Percentiles rank a stretch among this genome's conserved stretches.
phyloP scores from a whole-genome alignment of 495 filamentous ascomycete species.

The Filosporella fistucella region DNA sequence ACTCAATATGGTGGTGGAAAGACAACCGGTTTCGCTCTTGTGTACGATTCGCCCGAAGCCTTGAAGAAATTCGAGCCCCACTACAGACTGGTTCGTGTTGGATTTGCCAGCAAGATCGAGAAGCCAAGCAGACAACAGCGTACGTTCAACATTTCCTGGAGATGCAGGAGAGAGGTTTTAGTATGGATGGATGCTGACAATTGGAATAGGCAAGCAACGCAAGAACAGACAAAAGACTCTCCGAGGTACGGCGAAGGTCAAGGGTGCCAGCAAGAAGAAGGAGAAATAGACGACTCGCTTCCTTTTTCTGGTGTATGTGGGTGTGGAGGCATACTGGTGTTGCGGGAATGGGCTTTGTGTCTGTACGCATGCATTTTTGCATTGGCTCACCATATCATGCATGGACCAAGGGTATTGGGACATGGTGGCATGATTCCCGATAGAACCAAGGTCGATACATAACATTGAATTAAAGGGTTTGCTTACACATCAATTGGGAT shows the following conservation, averaged over 20 bases:
- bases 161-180: too few relatives aligned
- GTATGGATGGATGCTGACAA: conserved; percentile 7
- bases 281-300: conserved; percentile 32
- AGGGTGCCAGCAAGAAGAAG: conserved; percentile 81
- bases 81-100: conserved; percentile 92
- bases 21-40: conserved; percentile 95
- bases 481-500: too few relatives aligned
- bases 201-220: conserved; percentile 90
- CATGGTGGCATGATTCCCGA: conserved; percentile 12
- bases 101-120: conserved; percentile 88
- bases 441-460: conserved; percentile 2
- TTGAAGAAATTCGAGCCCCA: conserved; percentile 99
- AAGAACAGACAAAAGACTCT: conserved; percentile 99
- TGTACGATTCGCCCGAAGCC: conserved; percentile 95
- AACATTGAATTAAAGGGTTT: conserved; percentile 2
- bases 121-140: conserved; percentile 95
- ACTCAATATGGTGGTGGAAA: conserved; percentile 99
- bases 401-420: conserved; percentile 14
- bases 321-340: conserved; percentile 18
- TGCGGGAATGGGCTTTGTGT: conserved; percentile 17
- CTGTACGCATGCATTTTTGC: conserved; percentile 22
- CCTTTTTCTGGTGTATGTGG: conserved; percentile 14
- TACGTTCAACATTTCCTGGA: conserved; percentile 51
- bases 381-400: conserved; percentile 18
- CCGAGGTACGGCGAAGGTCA: conserved; percentile 88